These are phyloP conservation scores for Biscutella laevigata DNA, from an alignment of 441 rosid genomes.

Conservation along the genomic window DNA sequence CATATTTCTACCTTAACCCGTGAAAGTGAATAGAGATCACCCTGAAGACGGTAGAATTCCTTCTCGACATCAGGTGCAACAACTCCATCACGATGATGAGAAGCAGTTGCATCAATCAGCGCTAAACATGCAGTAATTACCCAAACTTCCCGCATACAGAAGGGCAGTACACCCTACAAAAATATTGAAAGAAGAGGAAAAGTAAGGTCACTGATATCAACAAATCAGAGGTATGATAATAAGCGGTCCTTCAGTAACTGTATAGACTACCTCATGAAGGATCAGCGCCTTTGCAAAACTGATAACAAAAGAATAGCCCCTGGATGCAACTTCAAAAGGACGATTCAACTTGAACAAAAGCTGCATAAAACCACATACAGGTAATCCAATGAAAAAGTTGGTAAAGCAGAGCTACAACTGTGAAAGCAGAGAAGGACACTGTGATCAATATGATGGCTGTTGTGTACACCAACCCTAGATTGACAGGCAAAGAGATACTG, in stretches of 20 bases:
- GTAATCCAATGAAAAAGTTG: constrained; percentile 11
- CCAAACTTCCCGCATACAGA: constrained; percentile 96
- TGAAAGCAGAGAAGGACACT: constrained; percentile 11
- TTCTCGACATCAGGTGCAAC: constrained; percentile 72
- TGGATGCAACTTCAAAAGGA: constrained; percentile 91
- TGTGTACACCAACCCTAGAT: constrained; percentile 58
- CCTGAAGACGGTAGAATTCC: constrained; percentile 87
- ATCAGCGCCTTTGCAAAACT: constrained; percentile 72
- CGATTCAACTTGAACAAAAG: constrained; percentile 84
- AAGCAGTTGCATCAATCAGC: constrained; percentile 59
- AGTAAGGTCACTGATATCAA: constrained; percentile 17
- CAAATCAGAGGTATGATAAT: constrained; percentile 14
- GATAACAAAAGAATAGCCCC: constrained; percentile 84
- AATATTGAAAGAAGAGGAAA: constrained; percentile 19
- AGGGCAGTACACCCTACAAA: constrained; percentile 60
- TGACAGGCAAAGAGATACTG: constrained; percentile 95
- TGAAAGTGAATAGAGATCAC: constrained; percentile 92
- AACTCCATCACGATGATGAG: constrained; percentile 57
- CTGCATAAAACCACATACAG: constrained; percentile 33
- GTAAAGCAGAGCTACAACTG: constrained; percentile 6
- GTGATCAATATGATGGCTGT: constrained; percentile 13
- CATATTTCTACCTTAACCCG: constrained; percentile 64
- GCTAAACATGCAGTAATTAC: constrained; percentile 87
- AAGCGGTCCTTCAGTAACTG: neutral
- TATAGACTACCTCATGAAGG: constrained; percentile 61